phyloP scores from a whole-genome alignment of 257 asterid species.

The Ocimum tenuiflorum region DNA sequence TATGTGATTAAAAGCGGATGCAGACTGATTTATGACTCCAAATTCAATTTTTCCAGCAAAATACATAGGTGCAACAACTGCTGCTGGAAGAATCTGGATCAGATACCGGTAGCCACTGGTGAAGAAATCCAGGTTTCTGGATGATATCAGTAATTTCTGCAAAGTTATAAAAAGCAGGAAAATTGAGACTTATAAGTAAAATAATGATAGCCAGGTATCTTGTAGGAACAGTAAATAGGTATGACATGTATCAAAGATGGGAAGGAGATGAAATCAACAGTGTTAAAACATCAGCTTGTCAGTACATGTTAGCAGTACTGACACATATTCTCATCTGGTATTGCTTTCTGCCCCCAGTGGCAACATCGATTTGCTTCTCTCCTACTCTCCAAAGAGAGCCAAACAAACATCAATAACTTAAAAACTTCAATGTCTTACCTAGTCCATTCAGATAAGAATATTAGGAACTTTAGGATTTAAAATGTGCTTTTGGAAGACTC shows the following conservation, averaged over 20 bases:
- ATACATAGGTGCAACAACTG: slow-evolving; percentile 95
- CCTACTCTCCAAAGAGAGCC: background rate
- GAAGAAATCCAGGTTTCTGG: slow-evolving; percentile 93
- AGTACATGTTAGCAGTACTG: background rate
- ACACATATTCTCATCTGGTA: background rate
- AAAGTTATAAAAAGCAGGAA: slow-evolving; percentile 27
- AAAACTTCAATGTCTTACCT: background rate
- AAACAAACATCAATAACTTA: background rate
- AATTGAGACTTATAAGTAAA: background rate
- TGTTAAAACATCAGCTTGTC: background rate
- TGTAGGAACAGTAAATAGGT: background rate
- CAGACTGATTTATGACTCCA: slow-evolving; percentile 91
- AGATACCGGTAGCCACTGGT: slow-evolving; percentile 84
- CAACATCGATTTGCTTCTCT: slow-evolving; percentile 14
- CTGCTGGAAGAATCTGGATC: slow-evolving; percentile 94
- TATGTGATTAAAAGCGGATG: slow-evolving; percentile 82
- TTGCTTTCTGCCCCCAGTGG: background rate
- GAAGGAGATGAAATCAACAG: slow-evolving; percentile 8
- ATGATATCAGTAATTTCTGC: slow-evolving; percentile 81
- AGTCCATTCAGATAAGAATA: background rate
- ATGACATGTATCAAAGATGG: background rate
- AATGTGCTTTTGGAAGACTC: background rate
- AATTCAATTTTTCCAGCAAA: slow-evolving; percentile 93
- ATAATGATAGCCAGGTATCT: background rate
- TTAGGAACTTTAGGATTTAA: background rate